Percentiles rank a stretch among this genome's conserved stretches.
Evolutionary conservation across 2,329 filamentous ascomycete genomes (phyloP).

Genomic region (Nigrograna mackinnonii): DNA sequence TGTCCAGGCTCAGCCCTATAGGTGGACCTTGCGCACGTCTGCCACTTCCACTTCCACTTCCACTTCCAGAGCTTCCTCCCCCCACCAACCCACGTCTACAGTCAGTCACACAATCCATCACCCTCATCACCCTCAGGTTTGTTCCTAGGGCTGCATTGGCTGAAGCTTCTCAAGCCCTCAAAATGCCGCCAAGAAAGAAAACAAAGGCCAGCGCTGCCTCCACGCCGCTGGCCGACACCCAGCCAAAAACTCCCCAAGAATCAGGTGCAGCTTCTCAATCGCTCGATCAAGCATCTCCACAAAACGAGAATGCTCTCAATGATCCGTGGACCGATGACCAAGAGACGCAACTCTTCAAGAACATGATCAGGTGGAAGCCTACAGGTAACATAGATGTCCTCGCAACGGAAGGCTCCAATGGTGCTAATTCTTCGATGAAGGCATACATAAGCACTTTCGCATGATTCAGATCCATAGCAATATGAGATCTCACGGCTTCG

Average conservation of each 20-base stretch:
- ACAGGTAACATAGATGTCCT: constrained; percentile 58
- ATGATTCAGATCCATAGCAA: constrained; percentile 49
- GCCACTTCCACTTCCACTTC: too few species aligned
- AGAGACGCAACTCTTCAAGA: constrained; percentile 89
- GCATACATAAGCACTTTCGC: constrained; percentile 62
- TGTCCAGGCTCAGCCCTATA: constrained; percentile 31
- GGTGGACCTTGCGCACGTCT: constrained; percentile 4
- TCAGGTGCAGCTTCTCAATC: constrained; percentile 46
- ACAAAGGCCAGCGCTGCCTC: constrained; percentile 61
- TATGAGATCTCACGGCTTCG: constrained; percentile 61
- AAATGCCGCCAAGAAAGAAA: constrained; percentile 74
- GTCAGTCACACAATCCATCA: too few species aligned
- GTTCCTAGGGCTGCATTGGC: too few species aligned
- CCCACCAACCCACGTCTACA: too few species aligned
- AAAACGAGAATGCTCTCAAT: constrained; percentile 61
- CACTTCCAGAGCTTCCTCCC: too few species aligned
- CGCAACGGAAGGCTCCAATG: not conserved
- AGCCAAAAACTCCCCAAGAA: constrained; percentile 45
- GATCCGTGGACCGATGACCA: constrained; percentile 96
- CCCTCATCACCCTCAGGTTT: too few species aligned
- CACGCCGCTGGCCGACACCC: constrained; percentile 52
- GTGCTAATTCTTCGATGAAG: constrained; percentile 30
- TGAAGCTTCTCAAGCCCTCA: too few species aligned
- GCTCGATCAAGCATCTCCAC: constrained; percentile 59
- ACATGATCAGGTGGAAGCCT: constrained; percentile 93